Percentiles rank a stretch among this genome's conserved stretches.
Evolutionary conservation across 805 yeast species (phyloP).

Genomic region (Diddensiella santjacobensis): DNA sequence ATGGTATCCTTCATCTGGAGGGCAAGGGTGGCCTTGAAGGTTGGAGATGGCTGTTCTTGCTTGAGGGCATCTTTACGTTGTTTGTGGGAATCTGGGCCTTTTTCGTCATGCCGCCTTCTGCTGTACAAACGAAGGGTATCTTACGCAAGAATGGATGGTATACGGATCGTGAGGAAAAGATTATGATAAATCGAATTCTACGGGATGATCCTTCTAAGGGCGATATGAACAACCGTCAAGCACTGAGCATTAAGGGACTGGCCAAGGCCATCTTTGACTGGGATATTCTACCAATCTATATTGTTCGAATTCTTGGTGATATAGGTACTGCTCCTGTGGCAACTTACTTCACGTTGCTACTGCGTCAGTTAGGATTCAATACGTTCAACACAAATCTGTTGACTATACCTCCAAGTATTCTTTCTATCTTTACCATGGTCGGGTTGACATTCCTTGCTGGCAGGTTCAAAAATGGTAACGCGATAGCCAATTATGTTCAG

Average conservation of each 20-base stretch:
- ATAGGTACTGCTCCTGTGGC: conserved; percentile 37
- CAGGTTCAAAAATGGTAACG: conserved; percentile 25
- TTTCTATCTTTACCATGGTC: conserved; percentile 25
- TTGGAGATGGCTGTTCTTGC: conserved; percentile 61
- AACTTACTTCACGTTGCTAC: conserved; percentile 46
- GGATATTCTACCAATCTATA: conserved; percentile 53
- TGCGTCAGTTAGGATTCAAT: conserved; percentile 48
- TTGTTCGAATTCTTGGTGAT: conserved; percentile 43
- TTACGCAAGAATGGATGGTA: conserved; percentile 50
- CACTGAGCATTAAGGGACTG: conserved; percentile 41
- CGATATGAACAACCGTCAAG: conserved; percentile 60
- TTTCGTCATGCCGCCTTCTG: conserved; percentile 50
- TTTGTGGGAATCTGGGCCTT: conserved; percentile 44
- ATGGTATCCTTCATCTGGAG: conserved; percentile 49
- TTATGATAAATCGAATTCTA: conserved; percentile 53
- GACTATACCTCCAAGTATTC: conserved; percentile 34
- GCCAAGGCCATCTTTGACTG: conserved; percentile 43
- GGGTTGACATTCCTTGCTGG: conserved; percentile 28
- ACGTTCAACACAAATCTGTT: conserved; percentile 51
- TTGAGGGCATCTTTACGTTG: conserved; percentile 56
- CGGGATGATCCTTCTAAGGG: conserved; percentile 65
- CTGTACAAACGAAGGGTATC: conserved; percentile 45
- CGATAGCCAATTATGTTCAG: conserved; percentile 29
- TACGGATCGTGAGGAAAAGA: conserved; percentile 52
- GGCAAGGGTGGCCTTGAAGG: conserved; percentile 43